Evolutionary conservation across 2,329 filamentous ascomycete species (phyloP).

Genomic region (Nigrospora oryzae): DNA sequence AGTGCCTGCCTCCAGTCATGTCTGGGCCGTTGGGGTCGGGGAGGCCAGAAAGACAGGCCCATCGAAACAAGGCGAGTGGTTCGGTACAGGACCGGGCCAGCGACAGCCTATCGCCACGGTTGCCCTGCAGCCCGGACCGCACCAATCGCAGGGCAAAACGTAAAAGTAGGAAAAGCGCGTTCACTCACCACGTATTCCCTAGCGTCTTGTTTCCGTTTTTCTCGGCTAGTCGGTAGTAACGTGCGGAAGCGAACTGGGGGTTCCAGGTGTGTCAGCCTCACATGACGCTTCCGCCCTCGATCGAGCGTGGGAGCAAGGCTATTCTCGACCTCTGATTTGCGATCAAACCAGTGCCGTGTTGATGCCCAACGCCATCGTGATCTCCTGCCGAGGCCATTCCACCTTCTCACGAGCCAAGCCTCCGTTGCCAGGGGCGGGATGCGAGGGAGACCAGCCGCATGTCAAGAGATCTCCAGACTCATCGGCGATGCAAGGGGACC

Average conservation of each 20-base stretch:
- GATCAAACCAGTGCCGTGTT: neutral
- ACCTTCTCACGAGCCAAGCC: no score
- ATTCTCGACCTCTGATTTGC: neutral
- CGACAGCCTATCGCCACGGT: constrained; percentile 26
- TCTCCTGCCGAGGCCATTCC: no score
- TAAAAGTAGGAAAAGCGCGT: constrained; percentile 9
- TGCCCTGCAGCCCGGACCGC: constrained; percentile 6
- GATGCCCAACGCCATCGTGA: neutral
- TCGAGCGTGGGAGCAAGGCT: neutral
- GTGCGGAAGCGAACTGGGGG: constrained; percentile 66
- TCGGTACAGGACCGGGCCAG: constrained; percentile 7
- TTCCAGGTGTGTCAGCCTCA: constrained; percentile 37
- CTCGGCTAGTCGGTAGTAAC: constrained; percentile 88
- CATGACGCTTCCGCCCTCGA: constrained; percentile 21
- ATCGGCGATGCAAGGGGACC: no score
- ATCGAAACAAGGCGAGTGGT: constrained; percentile 15
- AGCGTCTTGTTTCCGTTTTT: constrained; percentile 80
- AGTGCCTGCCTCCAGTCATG: no score
- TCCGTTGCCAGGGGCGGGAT: no score
- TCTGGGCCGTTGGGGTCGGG: neutral
- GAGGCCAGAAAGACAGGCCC: constrained; percentile 4
- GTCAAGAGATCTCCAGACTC: no score
- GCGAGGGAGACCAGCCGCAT: no score
- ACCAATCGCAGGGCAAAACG: constrained; percentile 1
- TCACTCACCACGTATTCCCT: constrained; percentile 86